A percentile compares a stretch with the other conserved stretches of the same genome.
Conservation (phyloP, 2,329 filamentous ascomycete genomes). For the Aspergillus hortae region DNA sequence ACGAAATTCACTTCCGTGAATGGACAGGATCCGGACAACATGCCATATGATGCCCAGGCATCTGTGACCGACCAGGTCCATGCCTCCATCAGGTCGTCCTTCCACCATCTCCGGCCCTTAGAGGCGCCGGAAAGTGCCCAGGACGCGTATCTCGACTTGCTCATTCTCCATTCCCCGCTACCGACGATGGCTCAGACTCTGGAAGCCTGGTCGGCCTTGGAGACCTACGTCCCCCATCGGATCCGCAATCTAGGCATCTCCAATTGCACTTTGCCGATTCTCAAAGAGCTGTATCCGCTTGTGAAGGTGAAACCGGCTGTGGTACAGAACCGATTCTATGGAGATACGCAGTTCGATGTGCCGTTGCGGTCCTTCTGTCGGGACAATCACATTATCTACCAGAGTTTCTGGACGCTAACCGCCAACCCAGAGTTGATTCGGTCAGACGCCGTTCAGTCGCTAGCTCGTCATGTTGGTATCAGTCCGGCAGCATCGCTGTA, state of each 20-base stretch:
- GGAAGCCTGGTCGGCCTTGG: constrained; percentile 63
- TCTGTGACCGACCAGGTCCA: constrained; percentile 63
- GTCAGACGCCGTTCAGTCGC: constrained; percentile 45
- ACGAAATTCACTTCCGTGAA: constrained; percentile 72
- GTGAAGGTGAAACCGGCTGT: constrained; percentile 55
- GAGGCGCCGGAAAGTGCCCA: constrained; percentile 26
- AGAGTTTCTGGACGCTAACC: constrained; percentile 61
- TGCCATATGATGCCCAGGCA: constrained; percentile 60
- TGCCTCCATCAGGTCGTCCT: constrained; percentile 64
- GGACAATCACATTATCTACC: constrained; percentile 52
- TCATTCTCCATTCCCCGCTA: constrained; percentile 59
- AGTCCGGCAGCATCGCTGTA: constrained; percentile 52
- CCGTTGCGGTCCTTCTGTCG: constrained; percentile 56
- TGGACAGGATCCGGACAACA: constrained; percentile 58
- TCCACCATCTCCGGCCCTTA: constrained; percentile 54
- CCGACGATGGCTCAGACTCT: constrained; percentile 52
- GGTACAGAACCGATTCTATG: constrained; percentile 74
- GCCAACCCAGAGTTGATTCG: constrained; percentile 53
- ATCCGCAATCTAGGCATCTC: constrained; percentile 72
- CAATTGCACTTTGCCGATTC: constrained; percentile 60
- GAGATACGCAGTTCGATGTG: constrained; percentile 57
- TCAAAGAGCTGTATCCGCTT: constrained; percentile 49
- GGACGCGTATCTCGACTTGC: constrained; percentile 54
- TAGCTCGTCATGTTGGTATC: constrained; percentile 47
- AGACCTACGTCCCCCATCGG: constrained; percentile 61